Base-by-base conservation (phyloP, 2,329 filamentous ascomycete genomes). In the Hypoxylon sp. region DNA sequence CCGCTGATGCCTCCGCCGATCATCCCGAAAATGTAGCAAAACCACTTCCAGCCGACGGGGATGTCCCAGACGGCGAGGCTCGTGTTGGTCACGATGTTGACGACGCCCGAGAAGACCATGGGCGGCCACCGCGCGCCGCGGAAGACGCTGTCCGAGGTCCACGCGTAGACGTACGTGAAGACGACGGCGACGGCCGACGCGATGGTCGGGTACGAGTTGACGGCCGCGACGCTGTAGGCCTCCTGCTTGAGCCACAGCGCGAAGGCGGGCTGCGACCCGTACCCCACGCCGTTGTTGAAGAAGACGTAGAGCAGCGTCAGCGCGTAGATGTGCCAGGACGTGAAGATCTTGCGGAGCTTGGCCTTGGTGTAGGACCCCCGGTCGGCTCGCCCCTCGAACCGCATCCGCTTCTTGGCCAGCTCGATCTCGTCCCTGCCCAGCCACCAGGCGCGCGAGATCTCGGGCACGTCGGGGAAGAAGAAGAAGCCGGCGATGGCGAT, bases 271-370 rank as follows among this genome's bases (percentile, higher is more conserved):
- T 84, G 81, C 10, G 74, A 66, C 15, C 76, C 75, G 7, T 73
- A 70, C 1, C 76, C 74, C 2, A 73, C 76, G 1, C 80, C 84
- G 64, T 89, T 89, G 71, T 87, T 88, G 75, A 88, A 89, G 37
- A 83, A 80, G 67, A 88, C 78, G 68, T 89, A 89, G 1, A 88
- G 71, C 0, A 83, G 51, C 0, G 79, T 79, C 2, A 90, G 73
- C 0, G 81, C 63, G 52, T 86, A 89, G 1, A 89, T 83, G 60
- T 87, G 86, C 87, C 87, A 89, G 4, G 81, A 83, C 0, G 78
- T 77, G 54, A 88, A 82, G 15, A 89, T 88, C 64, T 81, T 83
- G 70, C 78, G 79, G 33, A 89, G 66, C 71, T 86, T 88, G 72
- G 68, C 64, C 48, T 69, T 69, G 0, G 75, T 78, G 55, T 73